Evolutionary conservation across 495 filamentous ascomycete species (phyloP), one percentile per base, ranked within the genome.

Genomic region (Hypoxylon crocopeplum): DNA sequence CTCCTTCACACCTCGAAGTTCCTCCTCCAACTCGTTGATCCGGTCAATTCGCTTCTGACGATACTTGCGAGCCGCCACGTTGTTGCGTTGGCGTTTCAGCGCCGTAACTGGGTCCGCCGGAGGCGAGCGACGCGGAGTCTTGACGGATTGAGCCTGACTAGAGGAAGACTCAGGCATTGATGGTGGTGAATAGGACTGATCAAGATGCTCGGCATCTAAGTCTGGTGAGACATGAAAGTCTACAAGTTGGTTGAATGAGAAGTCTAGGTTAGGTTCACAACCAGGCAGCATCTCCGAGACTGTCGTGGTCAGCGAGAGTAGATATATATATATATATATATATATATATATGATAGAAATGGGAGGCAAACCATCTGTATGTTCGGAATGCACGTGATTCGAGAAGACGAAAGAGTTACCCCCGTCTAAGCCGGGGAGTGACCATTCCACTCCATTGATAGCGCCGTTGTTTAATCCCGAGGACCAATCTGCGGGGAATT

Each of bases 1-100:
- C 44, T 76, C 67, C 59, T 81, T 80, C 19, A 88, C 70, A 38
- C 78, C 77, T 46, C 83, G 81, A 48, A 90, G 75, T 59, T 82
- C 81, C 3, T 72, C 73, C 68, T 90, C 85, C 16, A 93, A 75
- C 54, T 80, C 79, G 56, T 80, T 76, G 68, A 91, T 79, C 59
- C 82, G 82, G 59, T 88, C 86, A 21, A 90, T 79, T 37, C 87
- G 83, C 54, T 83, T 85, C 73, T 90, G 82, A 19, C 89, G 83
- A 71, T 88, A 92, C 50, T 86, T 82, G 48, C 87, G 83, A 47
- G 88, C 86, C 3, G 86, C 84, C 37, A 89, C 72, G 44, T 88
- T 88, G 69, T 92, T 89, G 30, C 85, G 80, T 41, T 81, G 79
- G 15, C 87, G 86, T 67, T 87, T 88, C 48, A 70, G 56, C 5